Evolutionary conservation across 768 basidiomycete genomes (phyloP), one percentile per base, ranked within the genome.

Genomic region (Clavaria fumosa): DNA sequence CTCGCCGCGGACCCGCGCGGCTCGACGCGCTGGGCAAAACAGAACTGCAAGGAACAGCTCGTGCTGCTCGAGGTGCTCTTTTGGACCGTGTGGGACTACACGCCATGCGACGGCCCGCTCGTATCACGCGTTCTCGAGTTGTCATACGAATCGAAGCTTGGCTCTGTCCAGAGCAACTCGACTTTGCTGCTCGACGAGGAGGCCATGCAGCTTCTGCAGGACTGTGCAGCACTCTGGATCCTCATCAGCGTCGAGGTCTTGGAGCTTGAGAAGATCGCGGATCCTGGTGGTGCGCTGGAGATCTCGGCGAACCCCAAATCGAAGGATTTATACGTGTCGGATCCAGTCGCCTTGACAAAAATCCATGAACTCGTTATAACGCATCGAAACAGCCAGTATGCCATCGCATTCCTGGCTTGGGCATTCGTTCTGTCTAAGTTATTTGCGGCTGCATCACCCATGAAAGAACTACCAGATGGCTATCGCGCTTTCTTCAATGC

Each of bases 41-140:
- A 86, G 54, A 78, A 72, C 48, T 50, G 68, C 22, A 72, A 69
- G 48, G 78, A 90, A 49, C 91, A 93, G 53, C 59, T 88, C 28
- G 74, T 76, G 7, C 51, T 89, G 30, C 60, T 95, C 34, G 86
- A 95, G 46, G 72, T 91, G 23, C 63, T 95, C 31, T 96, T 95
- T 56, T 85, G 84, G 73, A 68, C 75, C 4, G 78, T 89, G 70
- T 91, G 80, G 75, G 74, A 70, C 9, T 77, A 73, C 40, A 69
- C 72, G 7, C 56, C 76, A 0, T 78, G 82, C 47, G 67, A 63
- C 24, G 82, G 78, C 2, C 58, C 67, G 3, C 50, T 80, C 39
- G 75, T 85, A 20, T 62, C 67, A 45, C 59, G 61, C 38, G 67
- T 89, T 24, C 72, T 75, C 52, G 65, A 76, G 41, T 64, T 73